Conservation (phyloP, 441 rosid species). For the Breynia disticha region DNA sequence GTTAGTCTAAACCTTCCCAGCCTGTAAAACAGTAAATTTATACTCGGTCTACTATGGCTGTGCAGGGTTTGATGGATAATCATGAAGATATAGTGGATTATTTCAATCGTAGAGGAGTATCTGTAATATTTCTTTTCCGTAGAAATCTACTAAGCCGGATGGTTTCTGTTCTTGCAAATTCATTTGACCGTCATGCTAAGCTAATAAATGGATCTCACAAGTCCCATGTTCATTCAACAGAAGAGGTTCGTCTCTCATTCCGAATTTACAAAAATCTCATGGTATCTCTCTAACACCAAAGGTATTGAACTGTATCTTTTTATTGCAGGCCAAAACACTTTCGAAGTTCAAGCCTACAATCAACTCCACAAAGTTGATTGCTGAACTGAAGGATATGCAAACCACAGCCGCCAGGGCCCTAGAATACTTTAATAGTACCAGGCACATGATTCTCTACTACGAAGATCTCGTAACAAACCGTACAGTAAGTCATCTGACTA, state of each 20-base stretch:
- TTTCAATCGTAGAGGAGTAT: conserved; percentile 70
- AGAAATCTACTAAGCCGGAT: conserved; percentile 71
- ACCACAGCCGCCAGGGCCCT: conserved; percentile 41
- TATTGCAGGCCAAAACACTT: conserved; percentile 58
- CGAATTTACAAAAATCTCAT: neutral
- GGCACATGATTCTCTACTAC: conserved; percentile 67
- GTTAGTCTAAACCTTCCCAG: no score
- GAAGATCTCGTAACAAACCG: conserved; percentile 65
- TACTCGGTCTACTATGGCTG: neutral
- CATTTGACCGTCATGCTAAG: conserved; percentile 79
- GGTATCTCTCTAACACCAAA: neutral
- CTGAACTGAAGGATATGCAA: conserved; percentile 52
- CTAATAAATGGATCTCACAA: conserved; percentile 89
- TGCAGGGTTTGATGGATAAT: conserved; percentile 68
- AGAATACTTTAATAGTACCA: conserved; percentile 56
- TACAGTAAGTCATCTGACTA: conserved; percentile 35
- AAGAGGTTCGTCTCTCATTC: conserved; percentile 46
- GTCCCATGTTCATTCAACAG: conserved; percentile 84
- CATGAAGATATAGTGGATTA: conserved; percentile 58
- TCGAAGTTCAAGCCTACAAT: conserved; percentile 63
- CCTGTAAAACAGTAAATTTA: no score
- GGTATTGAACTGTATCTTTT: conserved; percentile 15
- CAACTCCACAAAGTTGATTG: conserved; percentile 53
- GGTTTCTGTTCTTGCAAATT: conserved; percentile 81
- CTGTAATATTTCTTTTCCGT: conserved; percentile 63